Base-by-base conservation (phyloP, 2,329 filamentous ascomycete species). In the Xylariaceae sp. region DNA sequence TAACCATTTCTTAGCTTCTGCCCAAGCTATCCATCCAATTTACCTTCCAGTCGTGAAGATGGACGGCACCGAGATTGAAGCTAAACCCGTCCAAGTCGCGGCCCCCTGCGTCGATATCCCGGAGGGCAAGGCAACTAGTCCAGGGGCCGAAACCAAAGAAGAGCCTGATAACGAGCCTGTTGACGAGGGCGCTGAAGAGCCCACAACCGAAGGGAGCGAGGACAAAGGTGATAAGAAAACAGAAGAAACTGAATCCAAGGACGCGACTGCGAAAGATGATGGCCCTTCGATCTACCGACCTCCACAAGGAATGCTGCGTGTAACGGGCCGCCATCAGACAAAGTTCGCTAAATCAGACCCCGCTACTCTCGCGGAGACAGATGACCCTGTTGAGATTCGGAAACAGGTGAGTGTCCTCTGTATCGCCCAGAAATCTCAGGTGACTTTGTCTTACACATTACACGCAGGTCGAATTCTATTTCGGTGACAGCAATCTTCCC, bases 361-460 rank as follows among this genome's bases (percentile, higher is more conserved):
- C 48, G 84, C 83, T 47, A 71, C 76, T 37, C 80, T 83, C 60
- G 75, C 84, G 51, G 85, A 89, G 68, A 87, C 86, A 29, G 84
- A 87, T 64, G 89, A 96, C 71, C 88, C 88, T 1, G 79, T 78
- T 29, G 82, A 87, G 72, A 96, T 96, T 66, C 87, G 89, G 70
- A 86, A 86, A 68, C 91, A 95, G 80, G 88, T 89, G 76, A 69
- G 70, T n/a, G 27, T 35, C 12, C 44, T 30, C 48, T 48, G 11
- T 44, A 43, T 56, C 30, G 2, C 8, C 8, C 12, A 4, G 11
- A 41, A 37, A 26, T 4, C 3, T 39, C n/a, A n/a, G 5, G 19
- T 27, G 12, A 27, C 47, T 37, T 19, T 31, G 4, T 41, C 50
- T 54, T 8, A 55, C 39, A 7, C 44, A 29, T 54, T 51, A 51